Base-by-base conservation (phyloP, 2,329 filamentous ascomycete genomes). In the Colletotrichum sp. region DNA sequence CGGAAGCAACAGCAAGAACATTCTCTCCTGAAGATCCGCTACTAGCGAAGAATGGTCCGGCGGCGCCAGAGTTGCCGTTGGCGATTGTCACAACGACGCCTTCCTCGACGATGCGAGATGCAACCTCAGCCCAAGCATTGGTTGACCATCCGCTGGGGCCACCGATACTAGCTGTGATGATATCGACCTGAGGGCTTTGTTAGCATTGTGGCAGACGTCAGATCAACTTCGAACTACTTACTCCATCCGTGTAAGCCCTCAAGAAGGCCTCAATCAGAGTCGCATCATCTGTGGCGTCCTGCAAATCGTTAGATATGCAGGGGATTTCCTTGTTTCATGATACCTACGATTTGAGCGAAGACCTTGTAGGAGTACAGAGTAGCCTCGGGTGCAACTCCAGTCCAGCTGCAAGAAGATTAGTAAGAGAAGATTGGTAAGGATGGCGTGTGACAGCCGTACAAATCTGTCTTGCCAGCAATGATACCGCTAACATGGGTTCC, bases 51-150 rank as follows among this genome's bases (percentile, higher is more conserved):
- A 91, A 90, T 0, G 89, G 84, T 0, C 89, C 89, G 13, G 82
- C 80, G 16, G 82, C 81, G 28, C 89, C 89, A 18, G 87, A 85
- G 70, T 91, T 91, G 16, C 89, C 89, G 6, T 87, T 88, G 3
- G 89, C 86, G 28, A 90, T 86, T 12, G 87, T 86, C 18, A 90
- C 84, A 10, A 89, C 85, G 1, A 90, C 83, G 9, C 89, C 89
- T 26, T 85, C 81, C 9, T 87, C 84, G 13, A 84, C 85, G 60
- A 87, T 83, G 32, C 84, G 82, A 8, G 83, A 82, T 5, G 84
- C 82, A 8, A 86, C 83, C n/a, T 82, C 81, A 36, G 85, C 83
- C 82, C 82, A 84, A n/a, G 84, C 80, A 36, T 84, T 78, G 26
- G 81, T 80, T 0, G 82, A 77, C 79, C 80, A 84, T 21, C 87